Base-by-base conservation (phyloP, 805 yeast genomes). In the Yarrowia osloensis region DNA sequence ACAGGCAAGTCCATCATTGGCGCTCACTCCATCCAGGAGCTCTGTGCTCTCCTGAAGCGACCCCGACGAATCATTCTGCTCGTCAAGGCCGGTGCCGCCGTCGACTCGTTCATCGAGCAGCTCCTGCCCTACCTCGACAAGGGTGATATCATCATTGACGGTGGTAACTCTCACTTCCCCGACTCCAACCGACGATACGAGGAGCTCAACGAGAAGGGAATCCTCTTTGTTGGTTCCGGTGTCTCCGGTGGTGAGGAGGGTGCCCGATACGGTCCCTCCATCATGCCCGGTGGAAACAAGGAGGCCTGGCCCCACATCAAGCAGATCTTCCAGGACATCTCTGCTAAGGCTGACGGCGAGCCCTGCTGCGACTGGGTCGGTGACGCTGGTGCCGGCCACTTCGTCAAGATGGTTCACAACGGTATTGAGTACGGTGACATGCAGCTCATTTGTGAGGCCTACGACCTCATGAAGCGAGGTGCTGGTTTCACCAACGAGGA, bases 331-430 rank as follows among this genome's bases (percentile, higher is more conserved):
- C 99, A 94, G 83, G 86, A 93, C 67, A 90, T 95, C 75, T 83
- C 98, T 67, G 98, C 99, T 78, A 92, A 94, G 85, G 81, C 96
- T 70, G 97, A 95, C 77, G 97, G 97, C 75, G 98, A 95, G 84
- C 97, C 99, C 78, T 94, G 99, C 84, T 94, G 99, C 84, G 99
- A 94, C 87, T 94, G 99, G 99, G 98, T 94, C 75, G 99, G 99
- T 77, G 97, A 94, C 74, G 97, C 96, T 70, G 99, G 99, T 81
- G 87, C 98, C 55, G 99, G 99, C 77, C 99, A 94, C 82, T 94
- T 89, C 82, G 98, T 94, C 78, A 94, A 94, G 86, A 95, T 95
- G 99, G 98, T 95, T 72, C 99, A 94, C 86, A 94, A 94, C 80
- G 99, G 99, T 90, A 94, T 94, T 75, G 99, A 94, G 84, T 94